These are phyloP conservation scores for Glycyrrhiza uralensis DNA, from an alignment of 306 rosid species.

Conservation along the genomic window DNA sequence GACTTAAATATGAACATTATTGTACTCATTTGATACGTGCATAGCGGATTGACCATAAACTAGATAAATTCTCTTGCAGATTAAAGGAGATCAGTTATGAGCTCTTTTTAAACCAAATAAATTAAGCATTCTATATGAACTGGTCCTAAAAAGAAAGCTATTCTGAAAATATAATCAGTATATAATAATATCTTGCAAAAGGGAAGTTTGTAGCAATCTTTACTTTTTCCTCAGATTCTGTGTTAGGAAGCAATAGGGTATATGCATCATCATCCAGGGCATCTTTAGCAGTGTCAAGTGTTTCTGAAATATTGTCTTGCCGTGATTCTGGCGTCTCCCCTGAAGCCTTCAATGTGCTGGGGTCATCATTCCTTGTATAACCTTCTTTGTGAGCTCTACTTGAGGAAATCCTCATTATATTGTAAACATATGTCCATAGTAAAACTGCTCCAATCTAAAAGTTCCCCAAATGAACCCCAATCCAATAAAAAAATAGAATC, in stretches of 20 bases:
- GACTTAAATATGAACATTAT: not conserved
- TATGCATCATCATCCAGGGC: conserved; percentile 36
- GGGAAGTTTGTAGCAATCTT: conserved; percentile 25
- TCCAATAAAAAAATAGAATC: not conserved
- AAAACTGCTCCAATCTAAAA: conserved; percentile 66
- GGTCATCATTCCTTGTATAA: not conserved
- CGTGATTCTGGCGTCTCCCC: conserved; percentile 28
- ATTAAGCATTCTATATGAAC: not conserved
- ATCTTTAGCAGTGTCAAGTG: conserved; percentile 36
- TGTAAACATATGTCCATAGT: conserved; percentile 84
- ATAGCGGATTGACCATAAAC: not conserved
- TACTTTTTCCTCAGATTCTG: conserved; percentile 25
- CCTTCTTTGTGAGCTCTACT: conserved; percentile 23
- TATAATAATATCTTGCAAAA: not conserved
- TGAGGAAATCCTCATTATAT: conserved; percentile 62
- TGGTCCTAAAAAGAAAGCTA: not conserved
- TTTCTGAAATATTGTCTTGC: conserved; percentile 27
- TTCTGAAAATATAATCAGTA: not conserved
- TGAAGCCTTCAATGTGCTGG: conserved; percentile 23
- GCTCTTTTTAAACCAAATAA: not conserved
- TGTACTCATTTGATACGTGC: too few relatives aligned
- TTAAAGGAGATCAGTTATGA: conserved; percentile 5
- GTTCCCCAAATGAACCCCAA: conserved; percentile 17
- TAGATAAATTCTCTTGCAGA: not conserved
- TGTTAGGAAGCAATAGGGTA: conserved; percentile 37